These are phyloP conservation scores for Leucocoprinus leucothites DNA, from an alignment of 768 basidiomycete genomes.

Conservation along the genomic window DNA sequence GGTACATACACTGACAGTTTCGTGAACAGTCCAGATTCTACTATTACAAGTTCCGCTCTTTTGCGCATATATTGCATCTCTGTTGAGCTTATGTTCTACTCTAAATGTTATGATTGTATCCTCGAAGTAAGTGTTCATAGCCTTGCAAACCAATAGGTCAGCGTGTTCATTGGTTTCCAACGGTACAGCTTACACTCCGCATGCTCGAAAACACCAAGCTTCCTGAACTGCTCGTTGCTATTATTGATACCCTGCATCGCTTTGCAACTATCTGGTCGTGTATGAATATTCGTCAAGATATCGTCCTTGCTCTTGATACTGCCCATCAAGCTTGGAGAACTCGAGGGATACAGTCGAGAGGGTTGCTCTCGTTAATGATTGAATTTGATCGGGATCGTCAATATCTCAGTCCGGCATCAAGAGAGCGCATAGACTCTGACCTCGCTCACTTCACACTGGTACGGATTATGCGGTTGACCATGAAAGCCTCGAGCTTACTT, in stretches of 20 bases:
- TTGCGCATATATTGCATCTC: constrained; percentile 54
- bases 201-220: constrained; percentile 52
- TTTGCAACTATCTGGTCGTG: constrained; percentile 75
- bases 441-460: constrained; percentile 62
- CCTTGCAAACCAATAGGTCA: not conserved
- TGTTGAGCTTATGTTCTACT: constrained; percentile 56
- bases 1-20: not conserved
- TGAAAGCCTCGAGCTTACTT: not conserved
- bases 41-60: constrained; percentile 32
- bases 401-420: constrained; percentile 51
- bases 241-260: constrained; percentile 71
- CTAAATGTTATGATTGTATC: constrained; percentile 64
- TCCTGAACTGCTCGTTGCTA: constrained; percentile 50
- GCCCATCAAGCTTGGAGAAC: constrained; percentile 64
- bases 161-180: constrained; percentile 6
- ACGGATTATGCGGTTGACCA: constrained; percentile 17
- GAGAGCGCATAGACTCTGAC: constrained; percentile 60
- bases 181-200: constrained; percentile 45
- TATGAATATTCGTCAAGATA: constrained; percentile 57
- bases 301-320: constrained; percentile 57
- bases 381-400: constrained; percentile 57
- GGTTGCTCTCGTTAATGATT: constrained; percentile 58
- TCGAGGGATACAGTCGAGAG: constrained; percentile 62
- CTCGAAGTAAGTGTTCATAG: constrained; percentile 51
- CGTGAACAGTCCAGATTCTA: constrained; percentile 19